Conservation (phyloP, 257 asterid species). For the Solanum habrochaites region DNA sequence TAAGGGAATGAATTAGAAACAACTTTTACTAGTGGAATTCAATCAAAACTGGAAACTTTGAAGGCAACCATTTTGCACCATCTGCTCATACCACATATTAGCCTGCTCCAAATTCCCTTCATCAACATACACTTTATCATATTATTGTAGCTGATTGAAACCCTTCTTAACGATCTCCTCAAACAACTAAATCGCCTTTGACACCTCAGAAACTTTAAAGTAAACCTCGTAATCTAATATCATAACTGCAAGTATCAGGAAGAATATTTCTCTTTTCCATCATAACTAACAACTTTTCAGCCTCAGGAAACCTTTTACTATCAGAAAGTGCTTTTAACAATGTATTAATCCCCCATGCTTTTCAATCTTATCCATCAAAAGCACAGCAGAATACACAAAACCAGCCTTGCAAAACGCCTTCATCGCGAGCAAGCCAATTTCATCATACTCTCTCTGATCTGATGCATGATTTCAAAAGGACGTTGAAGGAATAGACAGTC, state of each 20-base stretch:
- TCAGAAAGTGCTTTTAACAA: conserved; percentile 15
- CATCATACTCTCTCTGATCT: conserved; percentile 11
- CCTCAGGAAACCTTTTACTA: conserved; percentile 13
- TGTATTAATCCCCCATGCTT: conserved; percentile 12
- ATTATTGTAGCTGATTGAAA: conserved; percentile 21
- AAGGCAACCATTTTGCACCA: conserved; percentile 6
- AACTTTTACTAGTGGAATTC: background rate
- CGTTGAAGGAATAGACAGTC: conserved; percentile 35
- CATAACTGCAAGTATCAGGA: conserved; percentile 26
- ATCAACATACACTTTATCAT: conserved; percentile 23
- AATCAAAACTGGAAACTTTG: background rate
- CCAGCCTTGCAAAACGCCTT: conserved; percentile 30
- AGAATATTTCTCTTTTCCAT: conserved; percentile 31
- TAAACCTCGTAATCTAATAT: conserved; percentile 25
- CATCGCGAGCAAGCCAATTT: conserved; percentile 7
- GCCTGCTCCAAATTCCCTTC: conserved; percentile 28
- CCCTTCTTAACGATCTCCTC: conserved; percentile 23
- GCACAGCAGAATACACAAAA: conserved; percentile 22
- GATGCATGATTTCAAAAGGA: conserved; percentile 30
- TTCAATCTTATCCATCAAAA: conserved; percentile 30
- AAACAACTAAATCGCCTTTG: conserved; percentile 21
- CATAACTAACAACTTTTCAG: conserved; percentile 28
- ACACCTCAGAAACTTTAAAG: conserved; percentile 7
- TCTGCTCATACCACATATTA: conserved; percentile 21
- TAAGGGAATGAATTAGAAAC: background rate